Evolutionary conservation across 106 monocot species (phyloP), one percentile per base, ranked within the genome.

Genomic region (Cymbidium sinense): DNA sequence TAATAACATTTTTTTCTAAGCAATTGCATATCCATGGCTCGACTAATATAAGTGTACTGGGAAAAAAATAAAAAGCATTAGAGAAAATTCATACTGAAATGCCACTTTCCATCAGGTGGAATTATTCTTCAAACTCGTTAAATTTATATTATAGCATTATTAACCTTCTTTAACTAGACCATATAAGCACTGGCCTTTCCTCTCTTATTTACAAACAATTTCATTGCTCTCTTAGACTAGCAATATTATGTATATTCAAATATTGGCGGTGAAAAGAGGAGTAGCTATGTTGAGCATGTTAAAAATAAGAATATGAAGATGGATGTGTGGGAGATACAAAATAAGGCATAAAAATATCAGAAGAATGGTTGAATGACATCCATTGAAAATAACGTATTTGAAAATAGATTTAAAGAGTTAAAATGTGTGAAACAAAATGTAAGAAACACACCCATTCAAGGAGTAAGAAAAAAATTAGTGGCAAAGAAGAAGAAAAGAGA

Each of bases 41-140:
- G 31, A 67, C 1, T 2, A 15, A 30, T 34, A 33, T 31, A 1
- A 69, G 31, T 69, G 31, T 33, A 69, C 23, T 31, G 0, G 12
- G 69, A 21, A 18, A 80, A 64, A 80, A 73, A 62, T 18, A 77
- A 77, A n/a, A 62, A 62, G 61, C 23, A 7, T 34, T n/a, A 17
- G 20, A 62, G 30, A 50, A 78, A 27, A 77, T 43, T 74, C 28
- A 54, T 50, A 4, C 69, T 31, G 31, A 33, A 33, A 31, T 69
- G 69, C 31, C 34, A 69, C 27, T 15, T 15, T 62, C 27, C 23
- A 25, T 62, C 8, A 62, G 8, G 27, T 4, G 13, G 67, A 67
- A 67, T 31, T 17, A 47, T 15, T 2, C 31, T 34, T 12, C 31
- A 67, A 33, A 67, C 33, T 67, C 15, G 31, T 67, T 67, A 67